Evolutionary conservation across 1,139 yeast species (phyloP), one percentile per base, ranked within the genome.

Genomic region (Geotrichum phurueaensis): DNA sequence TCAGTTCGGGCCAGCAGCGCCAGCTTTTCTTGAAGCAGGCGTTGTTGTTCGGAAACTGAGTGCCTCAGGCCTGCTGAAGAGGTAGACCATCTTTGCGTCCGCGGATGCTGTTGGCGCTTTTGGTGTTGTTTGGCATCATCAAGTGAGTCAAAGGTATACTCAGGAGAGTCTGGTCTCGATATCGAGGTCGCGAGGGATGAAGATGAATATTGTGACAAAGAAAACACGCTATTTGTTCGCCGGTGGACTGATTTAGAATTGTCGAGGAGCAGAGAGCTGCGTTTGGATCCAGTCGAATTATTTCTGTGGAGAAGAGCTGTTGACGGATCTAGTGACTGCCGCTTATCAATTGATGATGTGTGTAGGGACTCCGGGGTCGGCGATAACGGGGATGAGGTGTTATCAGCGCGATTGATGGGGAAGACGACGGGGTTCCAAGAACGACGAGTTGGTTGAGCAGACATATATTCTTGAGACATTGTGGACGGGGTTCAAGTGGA

Each of bases 1-100:
- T 72, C 73, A 1, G 68, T 58, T 15, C 75, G 67, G 10, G 76
- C 76, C 36, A 73, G 65, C 59, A 64, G 65, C 52, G 68, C 69
- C 2, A 73, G 65, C 58, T 68, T 68, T 31, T 66, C 71, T 60
- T 71, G 75, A 15, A 73, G 61, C 27, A 61, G 53, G n/a, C 66
- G 65, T 48, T 71, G 74, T 60, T 71, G 62, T 22, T 60, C 62
- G 10, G 62, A 52, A 27, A 52, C n/a, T 18, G 56, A 54, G 27
- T 53, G 20, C 15, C 56, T 57, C 18, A 39, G 13, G 10, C n/a
- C 25, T 15, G 43, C 33, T 15, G 59, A 51, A 25, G 55, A 36
- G 12, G 55, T n/a, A 3, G 60, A 57, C 51, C 56, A 57, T 51
- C 54, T 20, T 15, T 29, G 31, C 31, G 36, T 29, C 31, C 36